Evolutionary conservation across 441 rosid genomes (phyloP).

Genomic region (Jatropha podagrica): DNA sequence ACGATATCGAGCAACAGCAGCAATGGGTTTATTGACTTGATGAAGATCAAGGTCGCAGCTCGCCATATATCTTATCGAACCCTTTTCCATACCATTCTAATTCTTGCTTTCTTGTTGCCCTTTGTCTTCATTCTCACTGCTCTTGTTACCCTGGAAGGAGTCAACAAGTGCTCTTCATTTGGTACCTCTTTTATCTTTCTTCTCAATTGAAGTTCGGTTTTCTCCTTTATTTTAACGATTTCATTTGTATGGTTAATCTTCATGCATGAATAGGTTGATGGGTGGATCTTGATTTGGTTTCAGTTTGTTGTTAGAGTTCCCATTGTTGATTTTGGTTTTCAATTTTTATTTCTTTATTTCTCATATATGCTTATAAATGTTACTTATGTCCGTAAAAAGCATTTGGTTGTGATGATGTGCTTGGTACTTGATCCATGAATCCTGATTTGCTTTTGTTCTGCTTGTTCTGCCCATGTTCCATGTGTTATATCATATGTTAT

Average conservation of each 20-base stretch:
- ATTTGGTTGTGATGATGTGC: not conserved
- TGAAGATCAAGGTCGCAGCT: constrained; percentile 99
- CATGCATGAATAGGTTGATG: constrained; percentile 21
- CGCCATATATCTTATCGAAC: constrained; percentile 98
- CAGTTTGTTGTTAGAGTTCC: not conserved
- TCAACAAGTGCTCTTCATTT: constrained; percentile 99
- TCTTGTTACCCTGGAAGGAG: constrained; percentile 99
- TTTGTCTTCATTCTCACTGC: constrained; percentile 98
- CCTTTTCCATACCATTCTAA: constrained; percentile 90
- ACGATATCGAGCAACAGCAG: constrained; percentile 75
- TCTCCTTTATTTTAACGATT: not conserved
- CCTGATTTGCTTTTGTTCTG: constrained; percentile 14
- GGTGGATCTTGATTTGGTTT: constrained; percentile 36
- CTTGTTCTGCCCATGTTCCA: constrained; percentile 2
- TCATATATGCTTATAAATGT: not conserved
- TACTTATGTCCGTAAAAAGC: not conserved
- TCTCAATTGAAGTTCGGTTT: not conserved
- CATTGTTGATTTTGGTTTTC: not conserved
- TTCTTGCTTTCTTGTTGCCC: constrained; percentile 98
- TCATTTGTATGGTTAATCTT: not conserved
- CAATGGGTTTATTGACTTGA: constrained; percentile 97
- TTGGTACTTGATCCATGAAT: constrained; percentile 16
- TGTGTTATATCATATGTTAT: not conserved
- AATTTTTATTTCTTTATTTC: not conserved
- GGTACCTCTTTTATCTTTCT: constrained; percentile 42